Base-by-base conservation (phyloP, 192 early-diverging fungal genomes). In the Coemansia erecta region DNA sequence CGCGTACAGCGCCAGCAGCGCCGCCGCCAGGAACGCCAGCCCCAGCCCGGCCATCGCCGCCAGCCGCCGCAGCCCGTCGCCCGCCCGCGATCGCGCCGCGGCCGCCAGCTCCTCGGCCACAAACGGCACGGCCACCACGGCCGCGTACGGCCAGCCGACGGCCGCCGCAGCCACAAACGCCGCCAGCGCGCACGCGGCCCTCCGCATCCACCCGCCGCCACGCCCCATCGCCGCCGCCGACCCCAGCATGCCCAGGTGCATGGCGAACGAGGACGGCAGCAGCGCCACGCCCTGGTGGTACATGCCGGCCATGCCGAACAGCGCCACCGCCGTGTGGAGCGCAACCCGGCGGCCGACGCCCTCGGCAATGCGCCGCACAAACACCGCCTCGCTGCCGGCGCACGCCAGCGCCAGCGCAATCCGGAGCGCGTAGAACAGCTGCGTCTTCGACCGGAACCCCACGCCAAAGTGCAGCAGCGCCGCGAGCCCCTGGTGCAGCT, bases 191-290 rank as follows among this genome's bases (percentile, higher is more conserved):
- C 35, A 15, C 40, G 48, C 14, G 70, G 61, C 42, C 67, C 60
- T 10, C 70, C 63, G 12, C 65, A 61, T 12, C 74, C 70, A 2
- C 89, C 86, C 9, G 82, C 73, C 8, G 63, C 50, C 4, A 0
- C 21, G 54, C 41, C 10, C 17, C 21, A 98, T 81, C 13, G 83
- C 84, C 9, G 82, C 70, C 3, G 91, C 85, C 40, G 86, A 85
- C 2, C 92, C 93, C 33, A 95, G 59, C 58, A 87, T 88, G 8
- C 84, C 80, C n/a, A 83, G 68, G 59, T 85, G 88, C 97, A 98
- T 99, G 44, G 93, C 87, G 81, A 97, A 96, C 21, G 91, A 84
- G 11, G 94, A 94, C 0, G 97, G 97, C 28, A 99, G 74, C 66
- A 85, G 86, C 24, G 94, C 93, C 77, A 59, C 82, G 0, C 89